Conservation (phyloP, 192 early-diverging fungal genomes). For the Rhizoclosmatium sp. region DNA sequence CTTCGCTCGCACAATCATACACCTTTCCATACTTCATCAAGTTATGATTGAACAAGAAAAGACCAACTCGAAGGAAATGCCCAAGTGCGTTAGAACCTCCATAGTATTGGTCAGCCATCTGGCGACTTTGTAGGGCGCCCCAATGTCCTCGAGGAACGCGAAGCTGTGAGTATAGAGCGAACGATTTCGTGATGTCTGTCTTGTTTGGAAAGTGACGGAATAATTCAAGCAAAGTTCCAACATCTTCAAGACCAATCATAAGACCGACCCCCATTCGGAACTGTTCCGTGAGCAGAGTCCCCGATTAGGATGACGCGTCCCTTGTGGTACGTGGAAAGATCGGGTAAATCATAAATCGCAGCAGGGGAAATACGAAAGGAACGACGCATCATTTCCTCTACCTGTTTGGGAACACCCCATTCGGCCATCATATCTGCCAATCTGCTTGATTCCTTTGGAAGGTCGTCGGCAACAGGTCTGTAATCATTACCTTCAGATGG, state of each 20-base stretch:
- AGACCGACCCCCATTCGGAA: slow-evolving; percentile 40
- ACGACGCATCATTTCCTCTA: neutral
- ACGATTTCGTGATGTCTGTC: neutral
- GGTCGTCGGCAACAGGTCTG: no score
- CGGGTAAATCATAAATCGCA: neutral
- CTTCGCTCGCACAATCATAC: neutral
- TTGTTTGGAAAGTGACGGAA: neutral
- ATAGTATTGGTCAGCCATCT: neutral
- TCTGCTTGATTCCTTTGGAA: neutral
- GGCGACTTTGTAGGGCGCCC: neutral
- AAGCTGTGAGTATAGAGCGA: slow-evolving; percentile 13
- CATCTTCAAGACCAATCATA: slow-evolving; percentile 38
- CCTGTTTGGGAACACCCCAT: neutral
- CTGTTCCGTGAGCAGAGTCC: slow-evolving; percentile 39
- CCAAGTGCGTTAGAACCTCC: neutral
- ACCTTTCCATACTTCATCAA: neutral
- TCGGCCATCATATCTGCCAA: neutral
- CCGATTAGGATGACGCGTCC: slow-evolving; percentile 25
- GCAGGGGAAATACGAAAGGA: neutral
- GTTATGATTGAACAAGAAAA: neutral
- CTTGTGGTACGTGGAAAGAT: slow-evolving; percentile 10
- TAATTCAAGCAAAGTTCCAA: slow-evolving; percentile 35
- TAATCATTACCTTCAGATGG: no score
- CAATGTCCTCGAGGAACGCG: slow-evolving; percentile 3
- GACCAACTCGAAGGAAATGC: neutral